Evolutionary conservation across 2,329 filamentous ascomycete genomes (phyloP), one percentile per base, ranked within the genome.

Genomic region (Fusarium buharicum): DNA sequence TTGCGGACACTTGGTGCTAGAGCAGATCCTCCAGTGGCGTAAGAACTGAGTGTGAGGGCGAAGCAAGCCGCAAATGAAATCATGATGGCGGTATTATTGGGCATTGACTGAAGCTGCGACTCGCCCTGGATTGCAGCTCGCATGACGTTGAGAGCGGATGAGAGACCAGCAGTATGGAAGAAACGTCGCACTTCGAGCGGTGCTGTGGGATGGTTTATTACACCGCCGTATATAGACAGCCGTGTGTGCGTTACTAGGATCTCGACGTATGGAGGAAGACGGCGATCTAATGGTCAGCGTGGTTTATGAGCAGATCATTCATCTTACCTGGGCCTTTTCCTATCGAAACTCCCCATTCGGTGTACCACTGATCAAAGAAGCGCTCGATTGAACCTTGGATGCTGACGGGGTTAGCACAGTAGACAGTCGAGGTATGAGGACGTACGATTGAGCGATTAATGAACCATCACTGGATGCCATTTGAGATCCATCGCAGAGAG

Each of bases 21-120:
- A 47, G 82, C 83, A 0, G 83, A 86, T 53, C 80, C 82, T 24
- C 82, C 85, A 0, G 82, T 79, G 3, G 85, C 81, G 43, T 85
- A 84, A 0, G 85, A 81, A 63, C 86, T 88, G 5, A 90, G 79
- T 10, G 85, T 84, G n/a, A 90, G 74, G 0, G 87, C 87, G 59
- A 89, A 90, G 66, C 86, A 90, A 5, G 87, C 87, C 0, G 89
- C 89, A 62, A 91, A 91, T 2, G 88, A 90, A 12, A 92, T 90
- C 90, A 92, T 92, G 62, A 91, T 90, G 51, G 89, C 85, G 0
- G 89, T 91, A 66, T 92, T 92, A 73, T 92, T 92, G 0, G 89
- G 89, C 89, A 92, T 92, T 0, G 89, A 91, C 51, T 86, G 86
- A 0, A 92, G 80, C 59, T 88, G 84, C 0, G 81, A 78, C 70